Base-by-base conservation (phyloP, 2,329 filamentous ascomycete genomes). In the Cytospora leucostoma region DNA sequence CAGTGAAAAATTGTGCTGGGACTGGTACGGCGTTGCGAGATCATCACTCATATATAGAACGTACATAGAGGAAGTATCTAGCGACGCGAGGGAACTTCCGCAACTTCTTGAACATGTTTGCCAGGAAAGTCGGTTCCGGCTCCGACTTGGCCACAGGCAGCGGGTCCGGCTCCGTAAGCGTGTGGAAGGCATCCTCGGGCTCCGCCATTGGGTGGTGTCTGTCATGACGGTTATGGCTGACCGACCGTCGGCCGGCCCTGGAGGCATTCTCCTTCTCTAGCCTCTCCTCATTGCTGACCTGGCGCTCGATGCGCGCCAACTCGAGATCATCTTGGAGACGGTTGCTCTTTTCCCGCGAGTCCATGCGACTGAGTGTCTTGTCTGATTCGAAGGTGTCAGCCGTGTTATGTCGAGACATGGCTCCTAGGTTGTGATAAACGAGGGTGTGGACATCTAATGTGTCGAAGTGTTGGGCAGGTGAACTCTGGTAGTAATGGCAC, bases 11-110 rank as follows among this genome's bases (percentile, higher is more conserved):
- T 12, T 8, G 27, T 27, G 0, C 15, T 19, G 11, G 10, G 17
- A 19, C 19, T 52, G 50, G 50, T 52, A 37, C 5, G 19, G 17
- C 7, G 17, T 27, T 2, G 27, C 4, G 4, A 27, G 6, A 44
- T n/a, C 2, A 44, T n/a, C 2, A 19, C 3, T 8, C 4, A 15
- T 4, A 33, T 32, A 47, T 13, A 11, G 33, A 59, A 58, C 64
- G n/a, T 66, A 82, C 71, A 65, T 84, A 84, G 47, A 82, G 68
- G 40, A 80, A 67, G 65, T 83, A 84, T 49, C 81, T 78, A 59
- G 83, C 68, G 27, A 80, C 76, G 7, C 81, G 79, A 34, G 81
- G 81, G 54, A 83, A 82, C 66, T 80, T 82, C 62, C 75, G 78
- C 32, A 83, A 70, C 66, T 76, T 78, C 38, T 72, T 66, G 76